These are phyloP conservation scores for Neonectria magnoliae DNA, from an alignment of 2,329 filamentous ascomycete genomes.

Conservation along the genomic window DNA sequence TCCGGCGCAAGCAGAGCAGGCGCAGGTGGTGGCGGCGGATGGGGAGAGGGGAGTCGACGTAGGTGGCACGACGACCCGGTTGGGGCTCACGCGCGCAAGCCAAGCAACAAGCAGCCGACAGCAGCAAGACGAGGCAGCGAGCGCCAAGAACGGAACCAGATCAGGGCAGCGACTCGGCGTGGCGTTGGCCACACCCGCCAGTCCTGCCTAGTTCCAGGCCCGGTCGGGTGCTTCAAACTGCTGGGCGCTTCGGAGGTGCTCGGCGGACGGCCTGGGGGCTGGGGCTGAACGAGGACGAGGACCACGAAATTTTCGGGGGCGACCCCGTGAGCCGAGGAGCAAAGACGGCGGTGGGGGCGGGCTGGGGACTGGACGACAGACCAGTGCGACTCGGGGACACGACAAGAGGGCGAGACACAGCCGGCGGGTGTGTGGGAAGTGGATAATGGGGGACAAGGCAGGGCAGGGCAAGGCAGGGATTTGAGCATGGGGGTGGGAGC, in stretches of 20 bases:
- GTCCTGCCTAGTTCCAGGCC: constrained; percentile 4
- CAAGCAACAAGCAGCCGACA: constrained; percentile 2
- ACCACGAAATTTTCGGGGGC: constrained; percentile 33
- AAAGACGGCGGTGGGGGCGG: constrained; percentile 36
- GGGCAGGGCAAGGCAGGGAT: constrained; percentile 29
- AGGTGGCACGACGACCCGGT: constrained; percentile 38
- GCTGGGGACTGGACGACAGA: constrained; percentile 21
- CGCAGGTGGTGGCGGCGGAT: constrained; percentile 20
- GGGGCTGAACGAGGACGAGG: constrained; percentile 6
- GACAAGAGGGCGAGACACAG: constrained; percentile 25
- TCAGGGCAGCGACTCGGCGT: background rate
- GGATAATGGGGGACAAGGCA: constrained; percentile 27
- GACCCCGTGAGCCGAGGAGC: constrained; percentile 35
- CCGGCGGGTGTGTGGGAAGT: constrained; percentile 33
- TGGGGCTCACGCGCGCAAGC: constrained; percentile 31
- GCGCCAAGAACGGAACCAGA: background rate
- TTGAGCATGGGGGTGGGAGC: constrained; percentile 28
- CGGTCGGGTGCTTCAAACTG: constrained; percentile 2
- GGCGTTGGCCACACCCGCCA: constrained; percentile 1
- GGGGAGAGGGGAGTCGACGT: constrained; percentile 17
- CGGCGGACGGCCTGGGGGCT: constrained; percentile 23
- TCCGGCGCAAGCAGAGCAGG: constrained; percentile 9
- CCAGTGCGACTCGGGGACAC: constrained; percentile 29
- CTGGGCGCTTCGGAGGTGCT: constrained; percentile 18
- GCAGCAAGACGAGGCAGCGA: constrained; percentile 8